phyloP scores from a whole-genome alignment of 192 early-diverging fungal species.

The Rhizophlyctis rosea region DNA sequence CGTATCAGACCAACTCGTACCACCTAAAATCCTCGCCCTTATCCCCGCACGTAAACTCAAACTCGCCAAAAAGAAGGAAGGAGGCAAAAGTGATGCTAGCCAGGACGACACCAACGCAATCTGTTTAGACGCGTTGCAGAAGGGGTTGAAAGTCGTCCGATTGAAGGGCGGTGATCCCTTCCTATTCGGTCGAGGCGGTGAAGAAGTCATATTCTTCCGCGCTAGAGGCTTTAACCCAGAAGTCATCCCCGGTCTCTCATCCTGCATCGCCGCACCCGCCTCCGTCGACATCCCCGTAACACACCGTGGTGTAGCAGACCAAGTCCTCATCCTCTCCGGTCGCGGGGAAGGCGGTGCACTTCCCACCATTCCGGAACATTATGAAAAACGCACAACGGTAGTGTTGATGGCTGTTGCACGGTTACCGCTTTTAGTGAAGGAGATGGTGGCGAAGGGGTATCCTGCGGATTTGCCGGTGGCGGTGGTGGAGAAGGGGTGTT shows the following conservation, averaged over 20 bases:
- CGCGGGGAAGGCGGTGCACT: slow-evolving; percentile 72
- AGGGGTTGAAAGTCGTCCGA: slow-evolving; percentile 69
- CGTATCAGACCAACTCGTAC: slow-evolving; percentile 79
- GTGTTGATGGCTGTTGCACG: slow-evolving; percentile 82
- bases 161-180: slow-evolving; percentile 89
- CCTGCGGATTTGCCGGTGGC: slow-evolving; percentile 67
- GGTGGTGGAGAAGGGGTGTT: slow-evolving; percentile 71
- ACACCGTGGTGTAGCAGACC: slow-evolving; percentile 81
- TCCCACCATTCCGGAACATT: slow-evolving; percentile 68
- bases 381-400: slow-evolving; percentile 69
- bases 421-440: slow-evolving; percentile 58
- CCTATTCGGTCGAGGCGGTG: slow-evolving; percentile 82
- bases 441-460: slow-evolving; percentile 60
- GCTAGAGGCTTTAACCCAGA: slow-evolving; percentile 60
- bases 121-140: slow-evolving; percentile 63
- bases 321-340: slow-evolving; percentile 80
- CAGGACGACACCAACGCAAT: slow-evolving; percentile 74
- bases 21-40: slow-evolving; percentile 55
- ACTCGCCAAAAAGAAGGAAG: slow-evolving; percentile 67
- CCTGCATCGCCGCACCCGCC: slow-evolving; percentile 72
- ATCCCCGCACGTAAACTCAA: slow-evolving; percentile 1
- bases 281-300: slow-evolving; percentile 79
- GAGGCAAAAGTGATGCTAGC: slow-evolving; percentile 59
- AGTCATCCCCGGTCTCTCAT: slow-evolving; percentile 76
- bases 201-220: slow-evolving; percentile 76